Evolutionary conservation across 2,329 filamentous ascomycete species (phyloP).

Genomic region (Nemania sp.): DNA sequence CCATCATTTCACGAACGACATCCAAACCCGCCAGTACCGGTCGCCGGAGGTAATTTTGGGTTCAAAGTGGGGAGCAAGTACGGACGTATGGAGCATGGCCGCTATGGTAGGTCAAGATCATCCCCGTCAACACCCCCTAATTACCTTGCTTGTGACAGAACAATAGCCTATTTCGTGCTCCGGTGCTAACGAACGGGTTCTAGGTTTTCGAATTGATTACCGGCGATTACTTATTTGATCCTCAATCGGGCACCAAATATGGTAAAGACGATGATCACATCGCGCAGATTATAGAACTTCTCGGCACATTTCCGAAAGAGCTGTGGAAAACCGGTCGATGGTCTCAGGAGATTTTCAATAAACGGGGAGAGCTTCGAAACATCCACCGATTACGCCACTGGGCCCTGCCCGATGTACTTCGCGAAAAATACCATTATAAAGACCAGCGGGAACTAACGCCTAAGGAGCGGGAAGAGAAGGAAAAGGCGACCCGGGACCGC

Average conservation of each 20-base stretch:
- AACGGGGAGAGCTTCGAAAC: slow-evolving; percentile 94
- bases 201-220: slow-evolving; percentile 97
- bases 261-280: slow-evolving; percentile 99
- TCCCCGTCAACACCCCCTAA: background rate
- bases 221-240: slow-evolving; percentile 97
- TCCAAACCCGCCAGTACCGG: slow-evolving; percentile 95
- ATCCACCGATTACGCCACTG: slow-evolving; percentile 96
- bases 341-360: slow-evolving; percentile 98
- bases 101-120: slow-evolving; percentile 75
- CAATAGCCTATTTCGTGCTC: background rate
- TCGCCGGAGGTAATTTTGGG: slow-evolving; percentile 97
- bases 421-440: slow-evolving; percentile 95
- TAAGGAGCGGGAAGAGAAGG: slow-evolving; percentile 39
- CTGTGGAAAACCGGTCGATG: slow-evolving; percentile 92
- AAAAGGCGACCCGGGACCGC: slow-evolving; percentile 35
- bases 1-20: slow-evolving; percentile 99
- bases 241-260: slow-evolving; percentile 97
- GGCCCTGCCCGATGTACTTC: slow-evolving; percentile 88
- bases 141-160: background rate
- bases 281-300: slow-evolving; percentile 95
- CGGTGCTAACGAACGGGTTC: slow-evolving; percentile 8
- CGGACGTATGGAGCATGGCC: slow-evolving; percentile 99
- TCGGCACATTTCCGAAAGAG: slow-evolving; percentile 90
- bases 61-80: slow-evolving; percentile 98
- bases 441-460: slow-evolving; percentile 73